Percentiles rank a stretch among this genome's conserved stretches.
Evolutionary conservation across 2,329 filamentous ascomycete species (phyloP).

Genomic region (Colletotrichum graminicola): DNA sequence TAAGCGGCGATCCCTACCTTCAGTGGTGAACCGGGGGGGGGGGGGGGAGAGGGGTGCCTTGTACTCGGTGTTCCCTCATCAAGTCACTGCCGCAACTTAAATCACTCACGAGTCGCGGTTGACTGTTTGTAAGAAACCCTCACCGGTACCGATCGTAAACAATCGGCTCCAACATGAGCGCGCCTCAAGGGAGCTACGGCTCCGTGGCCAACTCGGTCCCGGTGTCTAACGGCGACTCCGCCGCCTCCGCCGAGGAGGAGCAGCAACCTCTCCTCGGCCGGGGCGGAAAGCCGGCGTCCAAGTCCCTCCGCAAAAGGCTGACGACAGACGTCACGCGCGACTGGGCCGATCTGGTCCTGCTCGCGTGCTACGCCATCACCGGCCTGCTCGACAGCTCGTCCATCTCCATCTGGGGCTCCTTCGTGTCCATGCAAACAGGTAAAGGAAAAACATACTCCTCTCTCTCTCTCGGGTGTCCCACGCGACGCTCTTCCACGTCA

Average conservation of each 20-base stretch:
- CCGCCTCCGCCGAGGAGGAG: constrained; percentile 46
- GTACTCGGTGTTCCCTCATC: not conserved
- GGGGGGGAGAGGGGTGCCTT: no score
- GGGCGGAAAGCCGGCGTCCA: constrained; percentile 41
- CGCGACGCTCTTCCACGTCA: not conserved
- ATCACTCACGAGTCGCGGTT: not conserved
- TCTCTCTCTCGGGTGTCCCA: no score
- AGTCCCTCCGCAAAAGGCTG: constrained; percentile 50
- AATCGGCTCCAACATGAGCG: constrained; percentile 20
- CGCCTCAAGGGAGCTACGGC: constrained; percentile 18
- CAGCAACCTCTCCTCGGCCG: constrained; percentile 52
- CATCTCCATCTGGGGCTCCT: constrained; percentile 82
- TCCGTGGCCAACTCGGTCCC: constrained; percentile 26
- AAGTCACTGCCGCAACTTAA: not conserved
- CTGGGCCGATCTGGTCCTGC: constrained; percentile 75
- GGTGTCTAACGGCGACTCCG: constrained; percentile 28
- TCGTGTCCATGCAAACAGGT: constrained; percentile 88
- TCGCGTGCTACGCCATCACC: constrained; percentile 82
- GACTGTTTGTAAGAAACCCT: not conserved
- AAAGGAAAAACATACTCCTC: no score
- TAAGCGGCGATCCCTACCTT: not conserved
- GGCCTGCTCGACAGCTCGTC: constrained; percentile 82
- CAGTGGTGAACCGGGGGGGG: not conserved
- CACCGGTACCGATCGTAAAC: not conserved
- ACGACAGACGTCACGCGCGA: constrained; percentile 66